Conservation (phyloP, 768 basidiomycete species). For the Suillus ampliporus region DNA sequence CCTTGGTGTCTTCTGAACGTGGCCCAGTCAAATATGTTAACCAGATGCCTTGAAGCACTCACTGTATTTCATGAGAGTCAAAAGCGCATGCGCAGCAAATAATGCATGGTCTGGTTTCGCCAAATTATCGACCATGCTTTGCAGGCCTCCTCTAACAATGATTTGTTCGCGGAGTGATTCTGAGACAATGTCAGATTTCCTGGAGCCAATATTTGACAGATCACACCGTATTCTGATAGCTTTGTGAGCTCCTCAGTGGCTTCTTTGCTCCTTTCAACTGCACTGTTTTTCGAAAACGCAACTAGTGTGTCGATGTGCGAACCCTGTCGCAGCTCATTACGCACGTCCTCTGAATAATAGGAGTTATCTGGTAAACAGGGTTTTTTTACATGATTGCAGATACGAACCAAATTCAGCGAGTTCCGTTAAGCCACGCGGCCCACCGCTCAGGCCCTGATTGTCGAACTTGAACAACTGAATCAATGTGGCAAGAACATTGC, state of each 20-base stretch:
- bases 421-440: neutral
- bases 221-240: neutral
- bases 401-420: neutral
- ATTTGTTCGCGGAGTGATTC: neutral
- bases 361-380: neutral
- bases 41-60: neutral
- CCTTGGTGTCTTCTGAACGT: neutral
- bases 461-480: slow-evolving; percentile 23
- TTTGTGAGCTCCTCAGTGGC: neutral
- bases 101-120: neutral
- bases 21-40: neutral
- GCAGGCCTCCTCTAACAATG: neutral
- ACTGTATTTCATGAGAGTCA: neutral
- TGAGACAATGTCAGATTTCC: neutral
- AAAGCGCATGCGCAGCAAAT: neutral
- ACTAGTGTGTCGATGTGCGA: neutral
- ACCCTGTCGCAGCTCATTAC: neutral
- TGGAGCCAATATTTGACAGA: neutral
- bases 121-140: neutral
- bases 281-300: neutral
- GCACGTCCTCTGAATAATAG: neutral
- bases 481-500: slow-evolving; percentile 20
- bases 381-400: neutral
- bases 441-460: neutral
- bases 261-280: neutral